Conservation (phyloP, 495 filamentous ascomycete genomes). For the Neurospora africana region DNA sequence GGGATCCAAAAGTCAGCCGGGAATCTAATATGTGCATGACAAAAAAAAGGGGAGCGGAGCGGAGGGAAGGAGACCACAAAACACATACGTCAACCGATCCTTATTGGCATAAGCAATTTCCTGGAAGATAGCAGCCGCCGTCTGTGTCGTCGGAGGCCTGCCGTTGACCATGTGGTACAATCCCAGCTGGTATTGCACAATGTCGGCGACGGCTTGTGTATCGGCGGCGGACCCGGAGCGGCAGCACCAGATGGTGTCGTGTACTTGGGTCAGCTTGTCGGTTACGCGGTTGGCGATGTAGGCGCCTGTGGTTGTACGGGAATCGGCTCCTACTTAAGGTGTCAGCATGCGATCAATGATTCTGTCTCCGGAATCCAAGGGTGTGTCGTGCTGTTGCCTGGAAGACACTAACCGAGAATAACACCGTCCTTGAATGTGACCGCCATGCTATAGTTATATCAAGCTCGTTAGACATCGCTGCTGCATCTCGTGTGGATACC, state of each 20-base stretch:
- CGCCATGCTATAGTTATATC: slow-evolving; percentile 51
- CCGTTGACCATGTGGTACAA: slow-evolving; percentile 83
- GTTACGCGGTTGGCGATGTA: slow-evolving; percentile 99
- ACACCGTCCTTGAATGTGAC: slow-evolving; percentile 97
- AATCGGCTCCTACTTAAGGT: slow-evolving; percentile 60
- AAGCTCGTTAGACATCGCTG: slow-evolving; percentile 11
- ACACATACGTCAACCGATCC: slow-evolving; percentile 63
- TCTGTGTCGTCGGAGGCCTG: slow-evolving; percentile 83
- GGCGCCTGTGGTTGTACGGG: slow-evolving; percentile 93
- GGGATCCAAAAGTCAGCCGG: background rate
- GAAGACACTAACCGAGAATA: slow-evolving; percentile 56
- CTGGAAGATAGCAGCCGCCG: slow-evolving; percentile 89
- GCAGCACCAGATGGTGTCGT: slow-evolving; percentile 99
- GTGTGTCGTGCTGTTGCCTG: background rate
- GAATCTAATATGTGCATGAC: background rate
- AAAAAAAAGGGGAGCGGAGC: background rate
- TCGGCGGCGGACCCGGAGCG: slow-evolving; percentile 92
- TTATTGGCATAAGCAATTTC: slow-evolving; percentile 98
- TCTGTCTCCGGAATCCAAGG: background rate
- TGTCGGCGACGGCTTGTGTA: slow-evolving; percentile 95
- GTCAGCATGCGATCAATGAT: background rate
- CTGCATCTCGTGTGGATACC: background rate
- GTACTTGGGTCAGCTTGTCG: slow-evolving; percentile 96
- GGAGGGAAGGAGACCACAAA: background rate
- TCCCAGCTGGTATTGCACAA: slow-evolving; percentile 90